These are phyloP conservation scores for Saccharomyces kudriavzevii DNA, from an alignment of 805 yeast species.

Conservation along the genomic window DNA sequence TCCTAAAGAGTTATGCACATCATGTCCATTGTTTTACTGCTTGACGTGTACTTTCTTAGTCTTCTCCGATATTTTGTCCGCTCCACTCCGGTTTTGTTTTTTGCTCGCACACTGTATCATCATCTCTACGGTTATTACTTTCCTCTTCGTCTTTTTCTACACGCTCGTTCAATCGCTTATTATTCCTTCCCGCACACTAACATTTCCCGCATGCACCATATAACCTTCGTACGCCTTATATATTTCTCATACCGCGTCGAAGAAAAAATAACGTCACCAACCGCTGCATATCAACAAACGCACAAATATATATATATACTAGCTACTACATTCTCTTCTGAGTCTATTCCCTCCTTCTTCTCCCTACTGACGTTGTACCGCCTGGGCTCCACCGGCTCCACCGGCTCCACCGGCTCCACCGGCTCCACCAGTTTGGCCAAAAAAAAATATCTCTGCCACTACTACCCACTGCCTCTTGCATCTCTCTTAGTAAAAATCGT, in stretches of 20 bases:
- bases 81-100: neutral
- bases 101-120: slow-evolving; percentile 5
- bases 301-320: no score
- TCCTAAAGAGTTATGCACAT: neutral
- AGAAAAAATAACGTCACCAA: neutral
- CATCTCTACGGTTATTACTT: neutral
- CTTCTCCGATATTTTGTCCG: neutral
- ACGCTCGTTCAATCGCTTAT: neutral
- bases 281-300: neutral
- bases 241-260: neutral
- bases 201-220: neutral
- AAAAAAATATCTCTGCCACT: neutral
- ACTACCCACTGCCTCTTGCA: neutral
- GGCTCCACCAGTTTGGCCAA: no score
- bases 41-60: neutral
- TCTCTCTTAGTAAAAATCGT: neutral
- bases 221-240: neutral
- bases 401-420: no score
- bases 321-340: neutral
- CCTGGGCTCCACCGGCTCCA: no score
- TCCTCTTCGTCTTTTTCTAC: neutral
- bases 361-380: neutral
- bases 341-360: neutral
- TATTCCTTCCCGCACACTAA: slow-evolving; percentile 4
- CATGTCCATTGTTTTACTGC: neutral